Base-by-base conservation (phyloP, 75 land plant genomes). In the Sequoia sempervirens region DNA sequence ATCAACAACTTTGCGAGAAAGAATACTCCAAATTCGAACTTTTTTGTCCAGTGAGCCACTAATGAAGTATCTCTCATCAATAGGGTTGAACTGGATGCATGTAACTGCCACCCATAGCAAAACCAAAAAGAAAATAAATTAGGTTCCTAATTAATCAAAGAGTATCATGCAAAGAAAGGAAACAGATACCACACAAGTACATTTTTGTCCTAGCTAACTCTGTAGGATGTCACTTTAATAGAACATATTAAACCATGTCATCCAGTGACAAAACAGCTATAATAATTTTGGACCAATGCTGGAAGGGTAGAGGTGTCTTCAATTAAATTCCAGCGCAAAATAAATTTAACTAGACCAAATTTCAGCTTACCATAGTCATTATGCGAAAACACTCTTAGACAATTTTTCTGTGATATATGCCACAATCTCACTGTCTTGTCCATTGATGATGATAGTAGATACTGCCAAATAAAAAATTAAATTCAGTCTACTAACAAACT, bases 401-500 rank as follows among this genome's bases (percentile, higher is more conserved):
- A 97, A 75, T 86, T 72, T 81, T 86, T 86, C 82, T 90, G 84
- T 38, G 91, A 84, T 81, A 96, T 87, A 85, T 96, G 85, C 99
- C 99, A 97, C 75, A 97, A 84, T 76, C 98, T 90, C 64, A 97
- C 99, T 23, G 99, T 97, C 90, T 94, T 96, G 87, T 97, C 99
- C 98, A 94, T 96, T 69, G 99, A 97, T 83, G 99, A 97, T 50
- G 99, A 97, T 32, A 97, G 91, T 83, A 97, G 75, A 18, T 83
- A 89, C 94, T 94, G 94, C 40, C 84, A 61, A 73, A 26, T 43
- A 53, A 54, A 32, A 79, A 47, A 64, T 17, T 32, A 53, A 36
- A 18, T 54, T 52, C 37, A 54, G 82, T 20, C 61, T 43, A 28
- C 5, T n/a, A 43, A 26, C n/a, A 78, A 13, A 3, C 1, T 0